Conservation (phyloP, 2,329 filamentous ascomycete species). For the Cladophialophora carrionii region DNA sequence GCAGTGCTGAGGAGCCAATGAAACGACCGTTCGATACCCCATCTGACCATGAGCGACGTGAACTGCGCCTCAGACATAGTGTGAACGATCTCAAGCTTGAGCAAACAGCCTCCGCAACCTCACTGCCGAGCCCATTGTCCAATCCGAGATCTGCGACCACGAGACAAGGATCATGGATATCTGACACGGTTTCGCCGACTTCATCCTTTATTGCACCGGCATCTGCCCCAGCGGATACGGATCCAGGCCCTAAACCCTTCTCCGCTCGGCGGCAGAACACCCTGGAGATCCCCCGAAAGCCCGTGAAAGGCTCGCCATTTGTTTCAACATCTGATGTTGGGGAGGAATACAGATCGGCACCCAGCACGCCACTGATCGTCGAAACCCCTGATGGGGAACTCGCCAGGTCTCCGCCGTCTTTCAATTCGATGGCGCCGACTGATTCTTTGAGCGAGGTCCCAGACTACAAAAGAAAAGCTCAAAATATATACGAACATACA, state of each 20-base stretch:
- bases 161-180: conserved; percentile 31
- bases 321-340: conserved; percentile 45
- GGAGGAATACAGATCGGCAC: conserved; percentile 49
- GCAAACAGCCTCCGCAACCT: conserved; percentile 18
- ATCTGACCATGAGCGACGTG: conserved; percentile 36
- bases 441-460: conserved; percentile 1
- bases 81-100: conserved; percentile 24
- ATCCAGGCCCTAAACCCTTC: conserved; percentile 1
- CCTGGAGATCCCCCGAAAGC: conserved; percentile 17
- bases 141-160: conserved; percentile 19
- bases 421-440: conserved; percentile 20
- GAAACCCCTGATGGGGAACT: conserved; percentile 39
- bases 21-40: conserved; percentile 26
- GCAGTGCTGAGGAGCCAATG: conserved; percentile 36
- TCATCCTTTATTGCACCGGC: conserved; percentile 14
- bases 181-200: conserved; percentile 24
- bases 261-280: neutral
- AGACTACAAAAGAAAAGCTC: conserved; percentile 63
- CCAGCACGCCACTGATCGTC: conserved; percentile 47
- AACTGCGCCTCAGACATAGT: conserved; percentile 2
- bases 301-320: conserved; percentile 18
- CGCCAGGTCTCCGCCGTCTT: conserved; percentile 9
- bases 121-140: conserved; percentile 20
- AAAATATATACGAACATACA: conserved; percentile 80
- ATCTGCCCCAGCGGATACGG: neutral